Base-by-base conservation (phyloP, 768 basidiomycete species). In the Macrolepiota albuminosa region DNA sequence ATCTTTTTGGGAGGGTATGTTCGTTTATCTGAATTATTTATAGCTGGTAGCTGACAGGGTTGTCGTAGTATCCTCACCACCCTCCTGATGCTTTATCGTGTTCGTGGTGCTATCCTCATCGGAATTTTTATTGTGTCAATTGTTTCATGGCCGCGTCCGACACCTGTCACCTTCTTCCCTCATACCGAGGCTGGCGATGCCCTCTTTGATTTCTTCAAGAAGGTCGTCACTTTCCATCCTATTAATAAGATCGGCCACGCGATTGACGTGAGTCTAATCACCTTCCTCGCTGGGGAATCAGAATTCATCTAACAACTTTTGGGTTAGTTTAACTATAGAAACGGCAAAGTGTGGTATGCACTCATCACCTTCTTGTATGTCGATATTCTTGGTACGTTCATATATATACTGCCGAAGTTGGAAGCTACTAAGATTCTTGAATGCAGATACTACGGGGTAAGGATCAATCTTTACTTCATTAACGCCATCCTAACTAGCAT, bases 341-440 rank as follows among this genome's bases (percentile, higher is more conserved):
- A 87, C 60, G 89, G 89, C 50, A 81, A 75, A 39, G 88, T 93
- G 29, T 94, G 92, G 92, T 91, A 93, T 70, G 92, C 92, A 6
- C 78, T 94, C 31, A 75, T 92, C 69, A 94, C 92, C 0, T 92
- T 95, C 84, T 83, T 95, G 57, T 94, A 93, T 69, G 92, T 94
- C 65, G 90, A 91, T 72, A 89, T 93, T 63, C 81, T 91, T 66
- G 88, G 85, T 87, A 64, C 49, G 81, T 69, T 53, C 51, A 9
- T 36, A n/a, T 39, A 2, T 43, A 18, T 16, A n/a, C 33, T 58
- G 1, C 18, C 36, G 31, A 43, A 29, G 33, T 18, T 50, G 42
- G 31, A 18, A 59, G 36, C 21, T 54, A 51, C 26, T 61, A 26
- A 47, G 14, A 16, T 48, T 26, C 18, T 60, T n/a, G n/a, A 46